Base-by-base conservation (phyloP, 768 basidiomycete genomes). In the Sporobolomyces phaffii region DNA sequence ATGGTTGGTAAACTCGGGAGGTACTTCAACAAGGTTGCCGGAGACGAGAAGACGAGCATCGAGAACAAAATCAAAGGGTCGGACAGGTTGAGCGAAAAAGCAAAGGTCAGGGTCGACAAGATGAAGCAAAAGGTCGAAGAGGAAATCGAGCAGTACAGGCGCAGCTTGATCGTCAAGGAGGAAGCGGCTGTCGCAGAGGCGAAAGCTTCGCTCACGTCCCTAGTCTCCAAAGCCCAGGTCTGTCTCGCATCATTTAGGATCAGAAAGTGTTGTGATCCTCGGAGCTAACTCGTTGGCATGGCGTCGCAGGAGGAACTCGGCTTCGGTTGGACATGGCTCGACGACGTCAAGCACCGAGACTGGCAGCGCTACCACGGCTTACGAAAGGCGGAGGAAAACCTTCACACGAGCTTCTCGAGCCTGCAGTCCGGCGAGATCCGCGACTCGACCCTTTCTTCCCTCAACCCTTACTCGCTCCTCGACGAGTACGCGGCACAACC, bases 341-440 rank as follows among this genome's bases (percentile, higher is more conserved):
- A 74, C 52, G 68, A 71, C 26, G 70, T 69, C 2, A 67, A 64
- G 18, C 49, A 64, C 54, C 63, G 66, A 47, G 73, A 74, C 36
- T 74, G 73, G 73, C 56, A 67, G n/a, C 65, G 70, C 33, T 72
- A 62, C 60, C 70, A 72, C 63, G 43, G 51, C 5, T 60, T 72
- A 13, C 59, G 48, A 28, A 44, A 56, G 20, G 70, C 70, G 24
- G 65, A 72, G 50, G 20, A 51, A 44, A 65, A 64, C 54, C 62
- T 64, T 36, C 33, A 47, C 49, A 49, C 31, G 22, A 41, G 41
- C 44, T 68, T 64, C 56, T 22, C 29, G 29, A 38, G 38, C 47
- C 49, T 68, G 14, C 50, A 38, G 20, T 18, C 59, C 3, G 70
- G 70, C 49, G 54, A 54, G 29, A 67, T 72, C 38, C 57, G 51